phyloP scores from a whole-genome alignment of 495 filamentous ascomycete genomes.

The Physcia stellaris region DNA sequence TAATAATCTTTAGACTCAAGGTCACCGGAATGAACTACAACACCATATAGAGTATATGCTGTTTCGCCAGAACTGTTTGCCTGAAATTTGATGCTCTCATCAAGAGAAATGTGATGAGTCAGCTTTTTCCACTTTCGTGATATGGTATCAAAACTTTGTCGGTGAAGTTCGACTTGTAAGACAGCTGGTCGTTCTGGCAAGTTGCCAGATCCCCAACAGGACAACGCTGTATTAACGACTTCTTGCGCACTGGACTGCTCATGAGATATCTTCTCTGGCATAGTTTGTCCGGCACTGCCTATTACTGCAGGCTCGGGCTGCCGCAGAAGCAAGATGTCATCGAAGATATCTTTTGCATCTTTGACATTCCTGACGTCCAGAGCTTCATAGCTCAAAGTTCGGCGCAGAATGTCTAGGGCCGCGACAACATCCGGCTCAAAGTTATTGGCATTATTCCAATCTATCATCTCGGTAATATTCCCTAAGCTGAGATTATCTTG shows the following conservation, averaged over 20 bases:
- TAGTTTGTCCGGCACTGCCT: no score
- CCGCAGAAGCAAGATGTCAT: conserved; percentile 11
- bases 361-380: conserved; percentile 3
- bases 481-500: conserved; percentile 4
- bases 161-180: conserved; percentile 44
- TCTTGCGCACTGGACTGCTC: conserved; percentile 16
- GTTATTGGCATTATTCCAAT: conserved; percentile 23
- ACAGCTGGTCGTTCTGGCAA: conserved; percentile 23
- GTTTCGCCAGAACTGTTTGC: conserved; percentile 21
- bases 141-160: conserved; percentile 38
- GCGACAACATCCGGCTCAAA: conserved; percentile 23
- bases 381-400: conserved; percentile 12
- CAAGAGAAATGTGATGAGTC: conserved; percentile 40
- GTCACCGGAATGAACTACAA: conserved; percentile 46
- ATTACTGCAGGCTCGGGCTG: conserved; percentile 15
- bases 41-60: conserved; percentile 46
- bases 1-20: conserved; percentile 49
- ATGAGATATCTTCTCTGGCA: no score
- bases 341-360: conserved; percentile 6
- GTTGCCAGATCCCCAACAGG: conserved; percentile 9
- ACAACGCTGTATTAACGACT: conserved; percentile 13
- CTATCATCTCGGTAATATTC: conserved; percentile 6
- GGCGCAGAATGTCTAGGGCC: conserved; percentile 16
- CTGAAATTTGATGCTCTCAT: conserved; percentile 37
- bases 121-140: conserved; percentile 44